phyloP scores from a whole-genome alignment of 1,139 yeast genomes.

The Geotrichum restrictum region DNA sequence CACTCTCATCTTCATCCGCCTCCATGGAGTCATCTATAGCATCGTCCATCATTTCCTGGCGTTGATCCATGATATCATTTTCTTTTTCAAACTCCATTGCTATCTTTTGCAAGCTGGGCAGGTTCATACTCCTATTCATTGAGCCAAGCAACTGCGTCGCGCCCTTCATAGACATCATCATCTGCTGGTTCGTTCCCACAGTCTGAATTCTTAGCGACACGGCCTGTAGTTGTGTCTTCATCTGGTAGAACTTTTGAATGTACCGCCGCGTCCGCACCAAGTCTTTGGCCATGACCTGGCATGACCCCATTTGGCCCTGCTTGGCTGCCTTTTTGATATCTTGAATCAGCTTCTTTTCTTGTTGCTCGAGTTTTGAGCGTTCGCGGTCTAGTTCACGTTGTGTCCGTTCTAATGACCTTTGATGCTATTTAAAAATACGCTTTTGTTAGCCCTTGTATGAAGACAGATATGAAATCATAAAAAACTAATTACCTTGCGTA shows the following conservation, averaged over 20 bases:
- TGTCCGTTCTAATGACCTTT: slow-evolving; percentile 87
- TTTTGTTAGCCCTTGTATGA: neutral
- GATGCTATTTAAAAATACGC: slow-evolving; percentile 61
- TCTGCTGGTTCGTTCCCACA: slow-evolving; percentile 88
- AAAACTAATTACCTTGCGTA: slow-evolving; percentile 54
- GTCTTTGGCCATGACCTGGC: slow-evolving; percentile 93
- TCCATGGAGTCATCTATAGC: slow-evolving; percentile 95
- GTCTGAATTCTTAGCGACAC: slow-evolving; percentile 86
- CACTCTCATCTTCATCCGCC: slow-evolving; percentile 83
- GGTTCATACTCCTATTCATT: slow-evolving; percentile 84
- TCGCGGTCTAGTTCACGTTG: slow-evolving; percentile 91
- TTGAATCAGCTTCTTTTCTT: slow-evolving; percentile 78
- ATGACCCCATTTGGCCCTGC: slow-evolving; percentile 80
- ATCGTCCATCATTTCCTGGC: slow-evolving; percentile 98
- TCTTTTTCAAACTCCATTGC: slow-evolving; percentile 95
- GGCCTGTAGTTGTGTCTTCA: slow-evolving; percentile 95
- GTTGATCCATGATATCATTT: slow-evolving; percentile 95
- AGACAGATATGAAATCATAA: too few relatives aligned
- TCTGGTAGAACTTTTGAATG: slow-evolving; percentile 81
- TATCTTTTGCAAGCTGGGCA: slow-evolving; percentile 82
- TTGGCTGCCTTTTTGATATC: slow-evolving; percentile 92
- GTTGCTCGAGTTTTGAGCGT: slow-evolving; percentile 75
- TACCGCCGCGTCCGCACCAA: slow-evolving; percentile 77
- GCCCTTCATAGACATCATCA: slow-evolving; percentile 92
- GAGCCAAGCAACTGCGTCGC: slow-evolving; percentile 81